These are phyloP conservation scores for Lentinula novae-zelandiae DNA, from an alignment of 1,284 basidiomycete species.

Conservation along the genomic window DNA sequence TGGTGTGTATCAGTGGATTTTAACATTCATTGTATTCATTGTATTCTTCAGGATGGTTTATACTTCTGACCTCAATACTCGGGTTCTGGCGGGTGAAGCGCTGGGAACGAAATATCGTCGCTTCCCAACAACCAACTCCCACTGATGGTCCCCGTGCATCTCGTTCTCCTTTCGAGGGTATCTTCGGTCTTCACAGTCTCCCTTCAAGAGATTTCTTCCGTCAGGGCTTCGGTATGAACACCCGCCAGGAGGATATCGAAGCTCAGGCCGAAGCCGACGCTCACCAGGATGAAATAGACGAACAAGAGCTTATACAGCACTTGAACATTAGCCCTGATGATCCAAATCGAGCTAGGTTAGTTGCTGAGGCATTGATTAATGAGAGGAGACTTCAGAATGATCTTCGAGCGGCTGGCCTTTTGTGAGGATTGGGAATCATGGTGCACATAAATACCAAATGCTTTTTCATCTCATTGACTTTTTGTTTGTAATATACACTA, in stretches of 20 bases:
- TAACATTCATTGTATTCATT: neutral
- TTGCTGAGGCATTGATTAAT: constrained; percentile 40
- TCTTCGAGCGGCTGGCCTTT: constrained; percentile 61
- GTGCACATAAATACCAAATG: neutral
- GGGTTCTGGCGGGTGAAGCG: constrained; percentile 92
- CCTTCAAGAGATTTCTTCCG: constrained; percentile 45
- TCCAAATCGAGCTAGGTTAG: constrained; percentile 38
- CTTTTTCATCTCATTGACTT: neutral
- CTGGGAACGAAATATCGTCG: constrained; percentile 74
- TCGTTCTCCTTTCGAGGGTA: constrained; percentile 33
- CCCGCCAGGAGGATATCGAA: constrained; percentile 25
- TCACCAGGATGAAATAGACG: constrained; percentile 20
- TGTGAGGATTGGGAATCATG: constrained; percentile 29
- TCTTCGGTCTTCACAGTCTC: constrained; percentile 42
- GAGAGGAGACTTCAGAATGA: constrained; percentile 58
- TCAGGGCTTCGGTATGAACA: constrained; percentile 46
- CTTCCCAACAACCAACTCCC: constrained; percentile 39
- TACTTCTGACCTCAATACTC: constrained; percentile 83
- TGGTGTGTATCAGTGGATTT: constrained; percentile 39
- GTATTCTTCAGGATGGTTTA: constrained; percentile 72
- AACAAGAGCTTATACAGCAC: constrained; percentile 30
- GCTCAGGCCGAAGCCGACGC: constrained; percentile 23
- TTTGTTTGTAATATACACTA: neutral
- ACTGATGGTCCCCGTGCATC: constrained; percentile 20
- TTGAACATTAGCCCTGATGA: constrained; percentile 41